Base-by-base conservation (phyloP, 306 rosid species). In the Pyrus pyrifolia region DNA sequence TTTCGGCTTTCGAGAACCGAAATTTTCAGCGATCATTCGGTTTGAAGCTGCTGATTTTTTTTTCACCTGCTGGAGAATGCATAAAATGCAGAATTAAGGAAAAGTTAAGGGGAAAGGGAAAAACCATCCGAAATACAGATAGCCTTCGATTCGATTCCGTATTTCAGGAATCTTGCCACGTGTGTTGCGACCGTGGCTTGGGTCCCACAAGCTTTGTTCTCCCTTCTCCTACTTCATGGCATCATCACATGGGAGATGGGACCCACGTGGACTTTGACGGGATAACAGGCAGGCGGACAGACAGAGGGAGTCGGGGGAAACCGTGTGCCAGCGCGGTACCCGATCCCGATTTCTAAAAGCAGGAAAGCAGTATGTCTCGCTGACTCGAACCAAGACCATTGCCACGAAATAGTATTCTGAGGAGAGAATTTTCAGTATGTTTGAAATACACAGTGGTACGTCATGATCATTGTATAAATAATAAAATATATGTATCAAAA, bases 401-500 rank as follows among this genome's bases (percentile, higher is more conserved):
- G 27, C 14, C 61, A n/a, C 13, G 1, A 57, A 57, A 55, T 57
- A 0, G 55, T 49, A 3, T 15, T 1, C 19, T 4, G 2, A 0
- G 8, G 3, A 18, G 8, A 33, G 8, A 33, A 5, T 33, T 33
- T 33, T 31, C 6, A 4, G 1, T 4, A 31, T 4, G 5, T 4
- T 33, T 33, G 8, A 1, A 6, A 33, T 0, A 33, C 1, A 1
- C 1, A 5, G 1, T 33, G 1, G 5, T 33, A 33, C 8, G 8
- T 33, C 2, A 33, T 33, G 7, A 1, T 33, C 2, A 33, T 6
- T 5, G 1, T 33, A 33, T 0, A 33, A 31, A 5, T 33, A 0
- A 4, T 33, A 0, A 0, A 33, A 33, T 33, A 33, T 33, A 1
- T 33, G 0, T 33, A 2, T 33, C 0, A 33, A 33, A 33, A 33